These are phyloP conservation scores for Colletotrichum truncatum DNA, from an alignment of 2,329 filamentous ascomycete genomes.

Conservation along the genomic window DNA sequence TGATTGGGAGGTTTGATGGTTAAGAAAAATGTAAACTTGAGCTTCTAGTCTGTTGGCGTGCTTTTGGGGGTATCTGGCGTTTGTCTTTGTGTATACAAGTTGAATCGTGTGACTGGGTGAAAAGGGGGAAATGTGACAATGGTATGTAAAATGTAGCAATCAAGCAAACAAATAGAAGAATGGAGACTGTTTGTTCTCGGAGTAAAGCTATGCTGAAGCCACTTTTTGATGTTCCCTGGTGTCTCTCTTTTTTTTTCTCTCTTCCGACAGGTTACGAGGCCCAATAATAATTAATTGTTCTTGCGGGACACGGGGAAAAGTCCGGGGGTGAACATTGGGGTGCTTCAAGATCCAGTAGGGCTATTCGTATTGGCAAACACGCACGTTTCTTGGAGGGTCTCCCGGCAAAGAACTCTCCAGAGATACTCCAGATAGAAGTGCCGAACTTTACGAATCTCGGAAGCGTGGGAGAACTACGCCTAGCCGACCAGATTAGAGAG, in stretches of 20 bases:
- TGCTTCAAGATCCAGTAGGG: constrained; percentile 1
- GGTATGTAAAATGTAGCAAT: background rate
- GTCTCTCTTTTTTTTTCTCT: constrained; percentile 2
- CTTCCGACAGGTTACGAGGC: background rate
- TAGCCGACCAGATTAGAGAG: background rate
- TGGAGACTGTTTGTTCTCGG: background rate
- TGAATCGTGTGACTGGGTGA: background rate
- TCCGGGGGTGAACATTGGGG: constrained; percentile 17
- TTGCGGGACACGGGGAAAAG: constrained; percentile 28
- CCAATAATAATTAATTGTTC: constrained; percentile 20
- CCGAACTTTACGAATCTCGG: constrained; percentile 4
- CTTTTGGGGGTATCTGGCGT: background rate
- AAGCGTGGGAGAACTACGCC: constrained; percentile 11
- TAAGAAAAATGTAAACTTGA: background rate
- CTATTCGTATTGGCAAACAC: constrained; percentile 16
- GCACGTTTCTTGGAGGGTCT: background rate
- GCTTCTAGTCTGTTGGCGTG: background rate
- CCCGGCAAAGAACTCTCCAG: constrained; percentile 30
- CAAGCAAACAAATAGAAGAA: background rate
- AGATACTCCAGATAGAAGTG: background rate
- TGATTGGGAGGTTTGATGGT: background rate
- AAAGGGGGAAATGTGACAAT: background rate
- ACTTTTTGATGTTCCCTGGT: constrained; percentile 13
- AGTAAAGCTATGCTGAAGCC: constrained; percentile 1
- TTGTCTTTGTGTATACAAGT: background rate